Percentiles rank a stretch among this genome's conserved stretches.
These are phyloP conservation scores for Poronia punctata DNA, from an alignment of 495 filamentous ascomycete species.

Conservation along the genomic window DNA sequence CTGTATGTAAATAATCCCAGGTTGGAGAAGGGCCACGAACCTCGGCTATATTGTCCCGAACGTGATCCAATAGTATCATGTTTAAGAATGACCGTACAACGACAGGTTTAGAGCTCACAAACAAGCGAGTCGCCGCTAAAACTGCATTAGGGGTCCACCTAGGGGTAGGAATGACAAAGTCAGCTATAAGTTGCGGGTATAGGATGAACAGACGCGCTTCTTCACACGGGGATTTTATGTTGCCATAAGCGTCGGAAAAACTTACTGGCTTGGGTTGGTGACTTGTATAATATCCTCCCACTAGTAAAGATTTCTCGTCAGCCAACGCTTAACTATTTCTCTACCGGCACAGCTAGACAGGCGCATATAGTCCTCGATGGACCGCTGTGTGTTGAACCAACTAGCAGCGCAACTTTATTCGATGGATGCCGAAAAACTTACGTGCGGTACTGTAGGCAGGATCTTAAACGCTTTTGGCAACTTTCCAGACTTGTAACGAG, in stretches of 20 bases:
- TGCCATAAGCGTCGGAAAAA: neutral
- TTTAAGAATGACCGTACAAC: constrained; percentile 75
- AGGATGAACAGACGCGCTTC: neutral
- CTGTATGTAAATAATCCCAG: neutral
- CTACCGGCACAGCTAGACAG: no score
- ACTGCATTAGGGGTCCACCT: constrained; percentile 79
- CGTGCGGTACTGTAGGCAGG: constrained; percentile 76
- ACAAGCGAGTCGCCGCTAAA: constrained; percentile 81
- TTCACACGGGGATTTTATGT: neutral
- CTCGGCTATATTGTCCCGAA: constrained; percentile 66
- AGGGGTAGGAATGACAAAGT: no score
- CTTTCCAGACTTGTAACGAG: constrained; percentile 88
- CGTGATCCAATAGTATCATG: constrained; percentile 74
- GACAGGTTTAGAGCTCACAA: constrained; percentile 69
- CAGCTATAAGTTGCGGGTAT: no score
- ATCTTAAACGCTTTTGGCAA: constrained; percentile 98
- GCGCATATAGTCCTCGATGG: no score
- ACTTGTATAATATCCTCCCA: constrained; percentile 83
- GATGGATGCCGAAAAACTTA: no score
- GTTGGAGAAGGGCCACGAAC: constrained; percentile 19
- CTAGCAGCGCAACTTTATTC: no score
- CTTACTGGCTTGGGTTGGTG: constrained; percentile 60
- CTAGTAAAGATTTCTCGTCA: constrained; percentile 1
- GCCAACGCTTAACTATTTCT: neutral
- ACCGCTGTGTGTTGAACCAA: no score